phyloP scores from a whole-genome alignment of 2,329 filamentous ascomycete genomes.

The Cylindrodendrum hubeiense region DNA sequence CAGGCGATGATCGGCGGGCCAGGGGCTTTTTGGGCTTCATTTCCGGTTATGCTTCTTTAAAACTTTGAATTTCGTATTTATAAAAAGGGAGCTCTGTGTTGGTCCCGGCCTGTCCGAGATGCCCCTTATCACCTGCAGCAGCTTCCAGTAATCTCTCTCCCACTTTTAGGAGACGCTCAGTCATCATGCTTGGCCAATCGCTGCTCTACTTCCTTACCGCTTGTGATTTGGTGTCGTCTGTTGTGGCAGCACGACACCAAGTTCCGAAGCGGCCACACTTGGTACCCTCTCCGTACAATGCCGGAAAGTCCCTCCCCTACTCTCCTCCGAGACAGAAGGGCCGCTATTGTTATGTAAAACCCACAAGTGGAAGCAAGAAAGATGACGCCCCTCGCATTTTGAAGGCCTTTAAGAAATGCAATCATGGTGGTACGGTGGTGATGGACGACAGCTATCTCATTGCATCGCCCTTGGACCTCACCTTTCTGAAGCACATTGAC shows the following conservation, averaged over 20 bases:
- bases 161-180: neutral
- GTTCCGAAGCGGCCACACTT: constrained; percentile 36
- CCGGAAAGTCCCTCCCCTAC: constrained; percentile 30
- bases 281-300: constrained; percentile 33
- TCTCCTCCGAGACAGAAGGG: constrained; percentile 30
- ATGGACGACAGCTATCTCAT: constrained; percentile 72
- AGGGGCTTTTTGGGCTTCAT: neutral
- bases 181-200: constrained; percentile 13
- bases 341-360: constrained; percentile 37
- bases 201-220: constrained; percentile 27
- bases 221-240: constrained; percentile 29
- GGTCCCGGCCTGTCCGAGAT: neutral
- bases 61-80: neutral
- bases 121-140: neutral
- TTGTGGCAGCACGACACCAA: constrained; percentile 7
- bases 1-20: neutral
- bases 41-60: neutral
- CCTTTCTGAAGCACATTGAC: constrained; percentile 73
- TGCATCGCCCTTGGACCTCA: constrained; percentile 74
- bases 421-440: constrained; percentile 72
- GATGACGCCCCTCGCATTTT: constrained; percentile 38
- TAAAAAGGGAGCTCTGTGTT: constrained; percentile 13
- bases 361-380: constrained; percentile 14
- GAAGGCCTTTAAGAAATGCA: constrained; percentile 58
- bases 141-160: neutral